Percentiles rank a stretch among this genome's conserved stretches.
Evolutionary conservation across 2,329 filamentous ascomycete genomes (phyloP).

Genomic region (Didymosphaeria variabile): DNA sequence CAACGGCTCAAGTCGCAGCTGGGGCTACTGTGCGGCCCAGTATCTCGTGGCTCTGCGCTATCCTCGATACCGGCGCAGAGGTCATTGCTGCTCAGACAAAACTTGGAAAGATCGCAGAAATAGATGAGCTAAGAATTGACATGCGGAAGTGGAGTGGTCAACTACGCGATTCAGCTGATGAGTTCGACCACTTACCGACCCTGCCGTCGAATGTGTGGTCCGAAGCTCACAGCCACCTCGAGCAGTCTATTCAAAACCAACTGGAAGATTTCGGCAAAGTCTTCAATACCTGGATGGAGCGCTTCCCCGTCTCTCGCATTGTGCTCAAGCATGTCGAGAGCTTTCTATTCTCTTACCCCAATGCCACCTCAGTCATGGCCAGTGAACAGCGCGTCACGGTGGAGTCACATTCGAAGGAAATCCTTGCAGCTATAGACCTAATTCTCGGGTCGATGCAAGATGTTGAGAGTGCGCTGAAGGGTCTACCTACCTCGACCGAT

Average conservation of each 20-base stretch:
- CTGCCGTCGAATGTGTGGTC: conserved; percentile 42
- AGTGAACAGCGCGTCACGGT: conserved; percentile 23
- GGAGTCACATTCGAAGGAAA: conserved; percentile 63
- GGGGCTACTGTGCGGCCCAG: conserved; percentile 27
- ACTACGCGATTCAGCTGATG: conserved; percentile 27
- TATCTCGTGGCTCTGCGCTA: conserved; percentile 70
- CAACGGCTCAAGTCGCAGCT: conserved; percentile 22
- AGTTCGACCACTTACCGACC: conserved; percentile 30
- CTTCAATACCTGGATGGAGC: conserved; percentile 31
- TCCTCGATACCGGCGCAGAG: conserved; percentile 70
- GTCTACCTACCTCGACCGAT: conserved; percentile 67
- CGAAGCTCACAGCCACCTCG: conserved; percentile 23
- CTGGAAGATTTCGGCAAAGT: conserved; percentile 25
- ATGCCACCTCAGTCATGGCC: conserved; percentile 10
- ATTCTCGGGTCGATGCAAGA: conserved; percentile 83
- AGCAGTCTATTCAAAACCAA: conserved; percentile 25
- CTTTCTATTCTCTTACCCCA: conserved; percentile 62
- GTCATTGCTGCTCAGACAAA: conserved; percentile 73
- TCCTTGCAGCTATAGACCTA: conserved; percentile 75
- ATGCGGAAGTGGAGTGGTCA: conserved; percentile 37
- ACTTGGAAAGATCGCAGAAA: conserved; percentile 60
- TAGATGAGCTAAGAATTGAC: conserved; percentile 32
- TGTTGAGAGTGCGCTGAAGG: conserved; percentile 65
- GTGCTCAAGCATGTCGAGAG: conserved; percentile 68
- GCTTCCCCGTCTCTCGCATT: conserved; percentile 35